Base-by-base conservation (phyloP, 106 monocot species). In the Triglochin maritima region DNA sequence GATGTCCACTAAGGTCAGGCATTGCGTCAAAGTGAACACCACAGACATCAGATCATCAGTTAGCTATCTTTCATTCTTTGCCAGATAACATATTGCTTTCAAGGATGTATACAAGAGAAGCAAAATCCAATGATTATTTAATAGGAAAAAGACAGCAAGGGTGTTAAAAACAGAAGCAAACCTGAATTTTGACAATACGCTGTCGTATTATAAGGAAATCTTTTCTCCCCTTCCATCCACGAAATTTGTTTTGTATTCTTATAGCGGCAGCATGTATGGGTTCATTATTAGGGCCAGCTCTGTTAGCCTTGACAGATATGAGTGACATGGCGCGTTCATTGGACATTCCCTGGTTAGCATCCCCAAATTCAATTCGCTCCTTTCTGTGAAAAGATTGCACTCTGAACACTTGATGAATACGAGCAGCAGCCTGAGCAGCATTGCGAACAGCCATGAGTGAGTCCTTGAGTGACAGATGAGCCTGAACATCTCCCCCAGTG, bases 191-290 rank as follows among this genome's bases (percentile, higher is more conserved):
- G 29, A 96, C 90, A 17, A 96, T 87, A 42, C 80, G 64, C 59
- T 96, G 95, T 44, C 87, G 71, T 51, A 86, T 81, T 46, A 88
- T 72, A 67, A 90, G 68, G 53, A 90, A 96, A 53, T 93, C 89
- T 64, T 86, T 93, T 72, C 89, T 86, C 51, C 96, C 91, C 81
- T 96, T 96, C 96, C 96, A 91, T 54, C 96, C 87, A 49, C 96
- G 81, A 73, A 91, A 96, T 65, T 91, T 96, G 66, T 96, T 96
- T 50, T 88, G 96, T 55, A 96, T 96, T 65, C 88, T 76, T 50
- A 78, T 65, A 48, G 90, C 96, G 69, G 96, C 96, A 69, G 77
- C 71, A 78, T 83, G 77, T 3, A 78, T 71, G 64, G 79, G 90
- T 69, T 68, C 71, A 72, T 85, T 77, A 71, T 78, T 69, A 9